phyloP scores from a whole-genome alignment of 441 rosid genomes.

The Gossypium lobatum region DNA sequence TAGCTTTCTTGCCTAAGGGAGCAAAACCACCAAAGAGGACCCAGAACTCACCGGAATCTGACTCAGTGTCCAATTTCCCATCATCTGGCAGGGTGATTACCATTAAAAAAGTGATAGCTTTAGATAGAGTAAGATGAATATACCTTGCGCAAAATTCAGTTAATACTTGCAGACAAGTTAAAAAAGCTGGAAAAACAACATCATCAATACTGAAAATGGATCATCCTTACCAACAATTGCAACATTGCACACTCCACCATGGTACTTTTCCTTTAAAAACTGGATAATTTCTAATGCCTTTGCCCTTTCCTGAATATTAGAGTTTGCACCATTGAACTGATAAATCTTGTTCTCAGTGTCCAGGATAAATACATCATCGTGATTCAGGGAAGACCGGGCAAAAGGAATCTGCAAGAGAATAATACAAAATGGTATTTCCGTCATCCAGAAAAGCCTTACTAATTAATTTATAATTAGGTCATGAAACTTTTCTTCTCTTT shows the following conservation, averaged over 20 bases:
- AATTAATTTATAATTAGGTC: conserved; percentile 10
- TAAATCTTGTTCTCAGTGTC: conserved; percentile 76
- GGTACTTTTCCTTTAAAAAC: conserved; percentile 91
- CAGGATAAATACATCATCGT: conserved; percentile 95
- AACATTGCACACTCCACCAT: conserved; percentile 67
- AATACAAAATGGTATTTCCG: conserved; percentile 15
- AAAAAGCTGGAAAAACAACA: conserved; percentile 6
- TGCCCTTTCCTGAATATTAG: conserved; percentile 98
- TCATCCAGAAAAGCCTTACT: conserved; percentile 15
- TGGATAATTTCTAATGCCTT: conserved; percentile 98
- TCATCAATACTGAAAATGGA: too few species aligned
- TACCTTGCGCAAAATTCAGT: neutral
- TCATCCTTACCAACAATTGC: conserved; percentile 91
- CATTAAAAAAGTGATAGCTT: neutral
- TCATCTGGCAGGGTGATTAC: conserved; percentile 52
- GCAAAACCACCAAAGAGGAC: conserved; percentile 99
- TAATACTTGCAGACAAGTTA: neutral
- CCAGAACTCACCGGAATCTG: conserved; percentile 99
- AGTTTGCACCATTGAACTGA: conserved; percentile 97
- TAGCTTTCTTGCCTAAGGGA: conserved; percentile 85
- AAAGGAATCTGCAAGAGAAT: conserved; percentile 70
- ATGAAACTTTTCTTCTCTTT: neutral
- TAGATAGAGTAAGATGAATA: neutral
- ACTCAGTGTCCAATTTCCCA: conserved; percentile 94
- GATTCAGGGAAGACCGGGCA: conserved; percentile 89